Evolutionary conservation across 108 stramenopile genomes (phyloP).

Genomic region (Skeletonema costatum): DNA sequence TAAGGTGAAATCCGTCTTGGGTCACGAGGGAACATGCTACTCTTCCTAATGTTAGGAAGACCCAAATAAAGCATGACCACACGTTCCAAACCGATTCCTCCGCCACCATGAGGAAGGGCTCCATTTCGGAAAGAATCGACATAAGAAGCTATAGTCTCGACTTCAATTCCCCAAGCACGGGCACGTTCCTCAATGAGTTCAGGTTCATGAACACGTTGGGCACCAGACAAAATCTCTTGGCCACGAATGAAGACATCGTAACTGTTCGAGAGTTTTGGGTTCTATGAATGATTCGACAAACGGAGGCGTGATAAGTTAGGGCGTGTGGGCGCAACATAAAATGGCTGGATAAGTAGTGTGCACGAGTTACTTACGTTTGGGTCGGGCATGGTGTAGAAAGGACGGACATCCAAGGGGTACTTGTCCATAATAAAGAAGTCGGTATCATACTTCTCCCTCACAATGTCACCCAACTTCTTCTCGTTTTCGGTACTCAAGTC

Average conservation of each 20-base stretch:
- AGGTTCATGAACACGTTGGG: constrained; percentile 98
- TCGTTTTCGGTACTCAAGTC: constrained; percentile 98
- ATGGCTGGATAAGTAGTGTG: neutral
- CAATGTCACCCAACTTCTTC: constrained; percentile 96
- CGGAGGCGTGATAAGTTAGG: constrained; percentile 1
- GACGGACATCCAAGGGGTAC: constrained; percentile 95
- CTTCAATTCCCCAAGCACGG: constrained; percentile 88
- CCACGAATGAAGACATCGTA: constrained; percentile 99
- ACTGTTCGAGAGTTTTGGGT: constrained; percentile 92
- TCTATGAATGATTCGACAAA: constrained; percentile 13
- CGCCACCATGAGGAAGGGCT: constrained; percentile 96
- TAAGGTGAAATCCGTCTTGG: constrained; percentile 96
- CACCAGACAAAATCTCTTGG: constrained; percentile 99
- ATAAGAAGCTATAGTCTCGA: constrained; percentile 88
- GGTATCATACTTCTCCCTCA: constrained; percentile 95
- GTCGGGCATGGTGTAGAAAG: constrained; percentile 99
- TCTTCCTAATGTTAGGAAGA: constrained; percentile 96
- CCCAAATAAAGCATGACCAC: constrained; percentile 99
- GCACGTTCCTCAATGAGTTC: constrained; percentile 92
- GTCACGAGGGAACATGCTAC: constrained; percentile 98
- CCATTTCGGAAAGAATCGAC: constrained; percentile 98
- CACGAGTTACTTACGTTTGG: constrained; percentile 60
- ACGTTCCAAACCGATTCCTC: constrained; percentile 98
- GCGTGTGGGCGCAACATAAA: neutral
- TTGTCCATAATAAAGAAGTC: constrained; percentile 99